Base-by-base conservation (phyloP, 2,329 filamentous ascomycete species). In the Fusarium continuum region DNA sequence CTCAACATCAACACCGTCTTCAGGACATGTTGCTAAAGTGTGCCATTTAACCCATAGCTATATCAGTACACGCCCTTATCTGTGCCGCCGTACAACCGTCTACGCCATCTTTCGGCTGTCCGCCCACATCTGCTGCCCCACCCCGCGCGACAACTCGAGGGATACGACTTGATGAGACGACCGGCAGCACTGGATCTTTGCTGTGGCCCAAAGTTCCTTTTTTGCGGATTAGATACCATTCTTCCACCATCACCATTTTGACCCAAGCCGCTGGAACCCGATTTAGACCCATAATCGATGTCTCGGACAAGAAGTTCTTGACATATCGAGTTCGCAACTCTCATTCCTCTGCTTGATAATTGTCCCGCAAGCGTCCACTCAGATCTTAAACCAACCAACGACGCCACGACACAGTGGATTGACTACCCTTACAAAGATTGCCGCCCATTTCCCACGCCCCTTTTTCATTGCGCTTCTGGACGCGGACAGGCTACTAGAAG, bases 321-420 rank as follows among this genome's bases (percentile, higher is more conserved):
- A 65, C 60, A 29, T 46, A 54, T 58, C 51, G 34, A 56, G 49
- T 43, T 38, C 35, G 46, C 43, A 34, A 46, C 58, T 43, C 36
- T 44, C 56, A 65, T 60, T 67, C 64, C 64, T 57, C 49, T 51
- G 51, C 44, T 51, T 32, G 39, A 49, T 35, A 49, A 51, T 48
- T 59, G 54, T 62, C 53, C 67, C 64, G 59, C 59, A 59, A 64
- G 59, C 53, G 49, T 68, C 65, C 67, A 69, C 50, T 58, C 54
- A 49, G 46, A 52, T 52, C 45, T 49, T 52, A 55, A 49, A 55
- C 56, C 47, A 54, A 46, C 50, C 52, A 53, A 57, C 65, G 36
- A 65, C 65, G 57, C 62, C 55, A 66, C 47, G 38, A 32, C 41
- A 35, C 40, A 50, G 53, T 65, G 57, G 53, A 47, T 60, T 60